phyloP scores from a whole-genome alignment of 257 asterid species.

The Solanum verrucosum region DNA sequence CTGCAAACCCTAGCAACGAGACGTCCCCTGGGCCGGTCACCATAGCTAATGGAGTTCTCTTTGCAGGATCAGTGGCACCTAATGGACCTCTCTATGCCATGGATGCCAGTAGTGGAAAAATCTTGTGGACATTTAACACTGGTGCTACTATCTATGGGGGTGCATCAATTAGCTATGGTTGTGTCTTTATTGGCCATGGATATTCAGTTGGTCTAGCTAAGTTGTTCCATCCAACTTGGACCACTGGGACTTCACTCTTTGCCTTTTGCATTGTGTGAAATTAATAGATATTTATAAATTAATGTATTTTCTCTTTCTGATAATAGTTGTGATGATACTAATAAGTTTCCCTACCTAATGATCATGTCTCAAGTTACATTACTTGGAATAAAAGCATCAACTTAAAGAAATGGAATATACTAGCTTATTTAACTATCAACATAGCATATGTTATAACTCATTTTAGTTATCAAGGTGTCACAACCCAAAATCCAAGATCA shows the following conservation, averaged over 20 bases:
- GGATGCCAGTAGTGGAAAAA: slow-evolving; percentile 51
- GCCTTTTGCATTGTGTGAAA: slow-evolving; percentile 36
- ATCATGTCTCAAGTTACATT: not conserved
- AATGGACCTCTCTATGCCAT: slow-evolving; percentile 63
- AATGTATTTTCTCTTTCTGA: not conserved
- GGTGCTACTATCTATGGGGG: slow-evolving; percentile 76
- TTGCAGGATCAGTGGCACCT: slow-evolving; percentile 60
- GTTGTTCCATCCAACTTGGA: slow-evolving; percentile 78
- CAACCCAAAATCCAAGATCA: not conserved
- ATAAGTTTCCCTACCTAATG: not conserved
- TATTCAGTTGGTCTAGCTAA: slow-evolving; percentile 40
- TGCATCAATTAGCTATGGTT: slow-evolving; percentile 62
- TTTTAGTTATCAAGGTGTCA: not conserved
- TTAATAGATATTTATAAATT: not conserved
- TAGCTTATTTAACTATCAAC: not conserved
- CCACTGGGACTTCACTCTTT: slow-evolving; percentile 50
- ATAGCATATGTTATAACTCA: not conserved
- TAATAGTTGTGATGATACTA: not conserved
- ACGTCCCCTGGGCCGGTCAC: slow-evolving; percentile 59
- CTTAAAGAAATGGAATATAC: not conserved
- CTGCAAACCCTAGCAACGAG: slow-evolving; percentile 71
- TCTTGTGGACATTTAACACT: slow-evolving; percentile 48
- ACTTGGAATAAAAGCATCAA: not conserved
- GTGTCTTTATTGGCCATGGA: slow-evolving; percentile 65
- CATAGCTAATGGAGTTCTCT: slow-evolving; percentile 45